These are phyloP conservation scores for Cladorrhinum sp. DNA, from an alignment of 2,329 filamentous ascomycete species.

Conservation along the genomic window DNA sequence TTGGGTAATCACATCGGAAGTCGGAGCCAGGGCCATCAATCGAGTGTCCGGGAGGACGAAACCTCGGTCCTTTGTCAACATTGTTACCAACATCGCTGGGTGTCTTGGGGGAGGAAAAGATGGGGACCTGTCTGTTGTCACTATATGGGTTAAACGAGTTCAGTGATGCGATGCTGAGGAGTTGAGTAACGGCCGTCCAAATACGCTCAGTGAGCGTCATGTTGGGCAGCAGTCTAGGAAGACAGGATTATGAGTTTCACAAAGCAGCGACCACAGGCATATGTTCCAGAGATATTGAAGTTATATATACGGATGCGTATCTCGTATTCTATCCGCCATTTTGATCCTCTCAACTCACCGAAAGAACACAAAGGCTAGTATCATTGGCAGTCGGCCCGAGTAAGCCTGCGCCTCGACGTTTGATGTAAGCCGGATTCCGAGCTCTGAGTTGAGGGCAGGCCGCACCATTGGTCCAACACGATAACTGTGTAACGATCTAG, in stretches of 20 bases:
- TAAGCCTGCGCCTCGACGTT: background rate
- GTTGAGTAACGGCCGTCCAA: background rate
- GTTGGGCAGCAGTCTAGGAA: background rate
- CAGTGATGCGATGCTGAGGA: background rate
- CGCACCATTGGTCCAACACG: background rate
- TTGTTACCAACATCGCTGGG: background rate
- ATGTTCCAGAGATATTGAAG: no score
- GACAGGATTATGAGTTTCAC: background rate
- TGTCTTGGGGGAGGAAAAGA: background rate
- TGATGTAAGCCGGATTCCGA: background rate
- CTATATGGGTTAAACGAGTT: background rate
- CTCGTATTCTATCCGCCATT: background rate
- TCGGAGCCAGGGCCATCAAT: constrained; percentile 3
- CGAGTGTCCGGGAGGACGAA: background rate
- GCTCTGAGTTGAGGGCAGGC: background rate
- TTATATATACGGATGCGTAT: background rate
- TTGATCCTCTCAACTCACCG: background rate
- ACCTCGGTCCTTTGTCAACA: background rate
- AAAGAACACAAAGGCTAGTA: background rate
- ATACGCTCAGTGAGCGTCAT: background rate
- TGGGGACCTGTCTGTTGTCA: background rate
- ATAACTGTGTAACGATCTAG: background rate
- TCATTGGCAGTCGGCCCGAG: background rate
- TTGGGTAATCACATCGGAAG: constrained; percentile 28
- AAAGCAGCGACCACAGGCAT: background rate